Evolutionary conservation across 768 basidiomycete species (phyloP).

Genomic region (Tephrocybe sp.): DNA sequence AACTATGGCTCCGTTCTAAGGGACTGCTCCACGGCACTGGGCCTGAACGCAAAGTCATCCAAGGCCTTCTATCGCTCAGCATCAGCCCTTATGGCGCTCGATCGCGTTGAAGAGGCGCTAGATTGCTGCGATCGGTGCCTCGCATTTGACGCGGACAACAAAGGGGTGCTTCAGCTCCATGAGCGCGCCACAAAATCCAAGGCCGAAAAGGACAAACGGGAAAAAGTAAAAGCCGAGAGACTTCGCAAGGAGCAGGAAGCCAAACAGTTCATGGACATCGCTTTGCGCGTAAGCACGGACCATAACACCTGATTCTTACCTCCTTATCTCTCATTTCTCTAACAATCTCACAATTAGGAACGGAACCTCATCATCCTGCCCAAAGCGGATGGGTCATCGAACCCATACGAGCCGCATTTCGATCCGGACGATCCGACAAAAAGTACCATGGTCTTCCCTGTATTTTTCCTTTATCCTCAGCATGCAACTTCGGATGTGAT

Average conservation of each 20-base stretch:
- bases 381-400: slow-evolving; percentile 51
- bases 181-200: slow-evolving; percentile 47
- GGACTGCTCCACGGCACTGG: slow-evolving; percentile 78
- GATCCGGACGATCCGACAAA: slow-evolving; percentile 62
- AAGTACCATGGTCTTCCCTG: slow-evolving; percentile 73
- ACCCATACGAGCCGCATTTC: slow-evolving; percentile 64
- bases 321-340: slow-evolving; percentile 3
- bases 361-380: slow-evolving; percentile 66
- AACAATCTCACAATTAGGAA: slow-evolving; percentile 44
- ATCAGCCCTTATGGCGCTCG: slow-evolving; percentile 71
- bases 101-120: slow-evolving; percentile 74
- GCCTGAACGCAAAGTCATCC: slow-evolving; percentile 58
- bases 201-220: slow-evolving; percentile 49
- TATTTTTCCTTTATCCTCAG: slow-evolving; percentile 93
- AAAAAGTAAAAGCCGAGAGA: slow-evolving; percentile 49
- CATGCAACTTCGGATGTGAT: slow-evolving; percentile 89
- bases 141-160: slow-evolving; percentile 56
- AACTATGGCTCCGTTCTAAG: slow-evolving; percentile 86
- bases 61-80: slow-evolving; percentile 91
- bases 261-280: slow-evolving; percentile 51
- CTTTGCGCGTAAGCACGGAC: slow-evolving; percentile 59
- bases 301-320: not conserved
- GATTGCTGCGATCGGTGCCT: slow-evolving; percentile 80
- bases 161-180: slow-evolving; percentile 48
- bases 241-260: slow-evolving; percentile 51